Evolutionary conservation across 1,284 basidiomycete genomes (phyloP), one percentile per base, ranked within the genome.

Genomic region (Rhodotorula sp.): DNA sequence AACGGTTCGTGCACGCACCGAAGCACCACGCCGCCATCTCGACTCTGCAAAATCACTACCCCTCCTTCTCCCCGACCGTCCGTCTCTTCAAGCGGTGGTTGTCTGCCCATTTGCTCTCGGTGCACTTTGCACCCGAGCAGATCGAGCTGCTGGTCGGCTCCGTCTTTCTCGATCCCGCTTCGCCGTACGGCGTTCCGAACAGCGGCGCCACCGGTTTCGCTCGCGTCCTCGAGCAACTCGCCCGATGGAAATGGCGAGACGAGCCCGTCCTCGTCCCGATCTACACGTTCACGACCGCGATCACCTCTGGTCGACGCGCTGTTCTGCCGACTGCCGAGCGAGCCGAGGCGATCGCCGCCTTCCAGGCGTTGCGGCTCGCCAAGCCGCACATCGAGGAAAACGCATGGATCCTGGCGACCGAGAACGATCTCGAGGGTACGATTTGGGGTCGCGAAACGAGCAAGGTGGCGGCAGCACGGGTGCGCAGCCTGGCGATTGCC

Each of bases 21-120:
- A 81, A 87, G 54, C 95, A 99, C 79, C 97, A 99, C 80, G 86
- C 89, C 2, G 90, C 90, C 1, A 85, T 98, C 49, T 86, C 89
- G 1, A 87, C 90, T 3, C 83, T 99, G 50, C 88, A 88, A 64
- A 92, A 97, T 79, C 87, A 87, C 60, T 90, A 88, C 79, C 83
- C 88, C 0, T 90, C 92, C 10, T 97, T 89, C 79, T 85, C 92
- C 3, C 88, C 89, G 10, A 94, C 94, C 0, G 89, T 91, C 28
- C 85, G 97, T 43, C 85, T 99, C 31, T 86, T 92, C 55, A 95
- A 98, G 82, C 87, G 97, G 62, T 99, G 97, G 97, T 83, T 98
- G 60, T 87, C 90, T 0, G 84, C 89, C 2, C 97, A 99, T 81
- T 92, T 95, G 90, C 85, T 98, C 31, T 84, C 92, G 23, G 83